Percentiles rank a stretch among this genome's conserved stretches.
Evolutionary conservation across 345 rosid genomes (phyloP).

Genomic region (Eucalyptus cloeziana): DNA sequence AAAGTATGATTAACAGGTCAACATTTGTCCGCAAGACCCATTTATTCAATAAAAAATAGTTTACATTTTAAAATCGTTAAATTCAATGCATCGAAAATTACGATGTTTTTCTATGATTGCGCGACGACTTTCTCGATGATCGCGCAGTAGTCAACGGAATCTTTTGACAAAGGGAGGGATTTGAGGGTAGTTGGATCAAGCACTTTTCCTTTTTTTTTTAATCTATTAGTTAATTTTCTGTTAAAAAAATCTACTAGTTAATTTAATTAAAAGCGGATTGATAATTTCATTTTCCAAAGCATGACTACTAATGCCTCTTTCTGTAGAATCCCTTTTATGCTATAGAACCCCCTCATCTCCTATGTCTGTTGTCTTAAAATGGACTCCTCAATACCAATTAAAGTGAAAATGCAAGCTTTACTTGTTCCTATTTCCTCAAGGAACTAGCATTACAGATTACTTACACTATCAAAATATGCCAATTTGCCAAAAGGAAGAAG

Average conservation of each 20-base stretch:
- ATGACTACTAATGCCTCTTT: neutral
- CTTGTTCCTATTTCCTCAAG: neutral
- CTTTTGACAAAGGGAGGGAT: neutral
- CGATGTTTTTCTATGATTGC: neutral
- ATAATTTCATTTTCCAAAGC: neutral
- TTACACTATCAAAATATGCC: neutral
- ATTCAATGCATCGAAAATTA: neutral
- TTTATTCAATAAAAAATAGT: neutral
- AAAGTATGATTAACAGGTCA: too few species aligned
- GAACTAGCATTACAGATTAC: neutral
- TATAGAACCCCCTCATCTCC: neutral
- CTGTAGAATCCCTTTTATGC: neutral
- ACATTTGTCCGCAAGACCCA: neutral
- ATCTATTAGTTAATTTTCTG: neutral
- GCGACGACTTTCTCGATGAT: neutral
- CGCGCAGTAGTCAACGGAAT: neutral
- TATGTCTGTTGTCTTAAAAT: neutral
- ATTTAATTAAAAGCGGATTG: neutral
- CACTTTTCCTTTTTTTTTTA: neutral
- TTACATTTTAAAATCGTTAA: neutral
- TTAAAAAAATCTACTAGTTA: neutral
- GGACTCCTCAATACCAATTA: neutral
- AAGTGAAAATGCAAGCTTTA: neutral
- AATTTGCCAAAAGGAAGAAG: neutral
- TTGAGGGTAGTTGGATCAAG: neutral